Conservation (phyloP, 2,329 filamentous ascomycete genomes). For the Rutstroemia sp. region DNA sequence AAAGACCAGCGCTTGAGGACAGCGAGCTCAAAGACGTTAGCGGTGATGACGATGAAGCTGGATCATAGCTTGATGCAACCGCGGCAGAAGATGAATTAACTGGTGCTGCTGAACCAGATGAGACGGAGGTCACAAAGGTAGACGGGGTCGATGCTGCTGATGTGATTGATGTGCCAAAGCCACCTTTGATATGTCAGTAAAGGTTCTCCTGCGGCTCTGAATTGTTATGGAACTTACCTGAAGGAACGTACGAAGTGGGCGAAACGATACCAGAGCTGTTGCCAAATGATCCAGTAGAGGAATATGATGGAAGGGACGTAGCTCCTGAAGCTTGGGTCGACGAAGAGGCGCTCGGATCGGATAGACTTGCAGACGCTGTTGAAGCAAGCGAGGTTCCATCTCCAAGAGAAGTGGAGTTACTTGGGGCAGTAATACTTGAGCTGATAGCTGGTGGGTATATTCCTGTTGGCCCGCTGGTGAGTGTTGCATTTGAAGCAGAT, state of each 20-base stretch:
- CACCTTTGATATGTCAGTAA: constrained; percentile 4
- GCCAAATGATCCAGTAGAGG: not conserved
- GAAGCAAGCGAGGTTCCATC: not conserved
- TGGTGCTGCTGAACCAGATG: constrained; percentile 1
- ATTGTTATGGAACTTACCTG: not conserved
- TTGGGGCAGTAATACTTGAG: not conserved
- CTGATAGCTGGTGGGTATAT: constrained; percentile 1
- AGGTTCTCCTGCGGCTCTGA: not conserved
- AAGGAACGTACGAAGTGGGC: not conserved
- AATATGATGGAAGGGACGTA: not conserved
- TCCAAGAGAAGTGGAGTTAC: not conserved
- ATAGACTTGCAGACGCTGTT: not conserved
- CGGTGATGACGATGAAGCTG: not conserved
- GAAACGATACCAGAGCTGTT: not conserved
- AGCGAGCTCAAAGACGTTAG: not conserved
- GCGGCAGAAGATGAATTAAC: constrained; percentile 1
- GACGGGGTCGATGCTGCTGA: constrained; percentile 7
- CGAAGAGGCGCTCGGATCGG: not conserved
- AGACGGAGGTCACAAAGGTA: constrained; percentile 13
- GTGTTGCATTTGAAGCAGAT: constrained; percentile 10
- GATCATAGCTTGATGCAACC: constrained; percentile 1
- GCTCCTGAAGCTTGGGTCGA: constrained; percentile 1
- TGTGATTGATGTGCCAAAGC: constrained; percentile 5
- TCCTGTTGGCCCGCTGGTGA: constrained; percentile 7
- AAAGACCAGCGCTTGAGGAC: not conserved